These are phyloP conservation scores for Podosphaera fusca DNA, from an alignment of 2,329 filamentous ascomycete genomes.

Conservation along the genomic window DNA sequence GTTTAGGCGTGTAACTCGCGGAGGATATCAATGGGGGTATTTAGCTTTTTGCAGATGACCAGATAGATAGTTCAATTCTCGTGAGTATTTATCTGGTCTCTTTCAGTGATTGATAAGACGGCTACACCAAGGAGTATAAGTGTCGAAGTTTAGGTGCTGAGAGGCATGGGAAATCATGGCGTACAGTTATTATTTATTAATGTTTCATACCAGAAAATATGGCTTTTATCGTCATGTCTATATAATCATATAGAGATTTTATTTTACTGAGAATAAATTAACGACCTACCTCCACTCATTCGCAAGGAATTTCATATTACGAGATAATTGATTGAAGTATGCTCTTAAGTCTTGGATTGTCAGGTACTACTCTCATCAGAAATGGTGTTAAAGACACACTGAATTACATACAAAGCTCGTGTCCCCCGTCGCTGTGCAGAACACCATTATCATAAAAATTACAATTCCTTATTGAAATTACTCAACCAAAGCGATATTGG, in stretches of 20 bases:
- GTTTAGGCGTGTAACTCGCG: conserved; percentile 15
- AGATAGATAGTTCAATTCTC: conserved; percentile 11
- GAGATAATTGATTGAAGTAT: no score
- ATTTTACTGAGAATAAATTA: background rate
- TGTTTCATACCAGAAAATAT: background rate
- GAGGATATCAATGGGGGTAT: conserved; percentile 7
- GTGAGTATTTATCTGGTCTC: background rate
- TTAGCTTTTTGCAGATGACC: conserved; percentile 9
- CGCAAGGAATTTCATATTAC: no score
- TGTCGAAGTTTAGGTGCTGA: background rate
- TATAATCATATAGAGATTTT: background rate
- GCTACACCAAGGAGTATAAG: background rate
- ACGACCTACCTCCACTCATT: background rate
- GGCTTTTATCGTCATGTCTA: background rate
- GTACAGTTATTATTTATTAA: background rate
- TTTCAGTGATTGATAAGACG: background rate
- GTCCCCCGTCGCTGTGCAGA: no score
- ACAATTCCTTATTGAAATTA: no score
- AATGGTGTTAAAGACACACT: no score
- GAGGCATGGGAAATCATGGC: background rate
- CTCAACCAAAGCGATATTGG: no score
- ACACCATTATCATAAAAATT: no score
- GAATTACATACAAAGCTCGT: no score
- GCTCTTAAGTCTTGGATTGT: no score
- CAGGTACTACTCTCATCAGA: no score